A percentile compares a stretch with the other conserved stretches of the same genome.
phyloP scores from a whole-genome alignment of 768 basidiomycete genomes.

The Pleurotus pulmonarius region DNA sequence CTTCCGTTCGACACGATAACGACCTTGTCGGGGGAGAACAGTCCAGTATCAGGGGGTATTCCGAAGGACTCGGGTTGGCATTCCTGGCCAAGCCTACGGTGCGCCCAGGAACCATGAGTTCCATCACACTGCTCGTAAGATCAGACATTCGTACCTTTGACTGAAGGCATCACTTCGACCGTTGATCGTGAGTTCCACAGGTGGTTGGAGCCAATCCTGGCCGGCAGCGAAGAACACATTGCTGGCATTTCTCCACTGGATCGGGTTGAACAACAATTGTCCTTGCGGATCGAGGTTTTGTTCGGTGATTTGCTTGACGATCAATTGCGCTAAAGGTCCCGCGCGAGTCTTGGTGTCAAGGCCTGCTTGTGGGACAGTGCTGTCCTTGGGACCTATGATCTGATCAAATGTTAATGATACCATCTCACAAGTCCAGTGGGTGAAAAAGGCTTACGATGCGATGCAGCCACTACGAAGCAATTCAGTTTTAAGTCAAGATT shows the following conservation, averaged over 20 bases:
- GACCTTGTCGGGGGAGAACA: conserved; percentile 48
- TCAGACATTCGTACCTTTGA: conserved; percentile 1
- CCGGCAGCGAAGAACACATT: conserved; percentile 23
- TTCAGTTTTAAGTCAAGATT: no score
- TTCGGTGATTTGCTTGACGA: conserved; percentile 34
- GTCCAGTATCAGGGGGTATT: conserved; percentile 34
- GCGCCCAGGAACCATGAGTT: neutral
- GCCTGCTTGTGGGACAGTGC: conserved; percentile 54
- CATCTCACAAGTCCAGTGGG: neutral
- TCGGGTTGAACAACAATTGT: conserved; percentile 44
- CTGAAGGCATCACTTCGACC: conserved; percentile 31
- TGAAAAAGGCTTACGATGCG: conserved; percentile 22
- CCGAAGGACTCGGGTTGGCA: conserved; percentile 34
- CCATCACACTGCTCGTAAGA: neutral
- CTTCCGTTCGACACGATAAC: conserved; percentile 52
- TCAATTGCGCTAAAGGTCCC: conserved; percentile 29
- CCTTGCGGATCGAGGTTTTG: conserved; percentile 39
- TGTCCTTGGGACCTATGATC: conserved; percentile 31
- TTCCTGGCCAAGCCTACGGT: conserved; percentile 39
- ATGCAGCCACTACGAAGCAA: conserved; percentile 31
- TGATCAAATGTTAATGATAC: neutral
- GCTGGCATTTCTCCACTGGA: conserved; percentile 39
- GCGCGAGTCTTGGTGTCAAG: conserved; percentile 43
- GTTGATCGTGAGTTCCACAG: conserved; percentile 30
- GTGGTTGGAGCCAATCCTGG: conserved; percentile 32